Base-by-base conservation (phyloP, 2,329 filamentous ascomycete genomes). In the Pseudogymnoascus sp. region DNA sequence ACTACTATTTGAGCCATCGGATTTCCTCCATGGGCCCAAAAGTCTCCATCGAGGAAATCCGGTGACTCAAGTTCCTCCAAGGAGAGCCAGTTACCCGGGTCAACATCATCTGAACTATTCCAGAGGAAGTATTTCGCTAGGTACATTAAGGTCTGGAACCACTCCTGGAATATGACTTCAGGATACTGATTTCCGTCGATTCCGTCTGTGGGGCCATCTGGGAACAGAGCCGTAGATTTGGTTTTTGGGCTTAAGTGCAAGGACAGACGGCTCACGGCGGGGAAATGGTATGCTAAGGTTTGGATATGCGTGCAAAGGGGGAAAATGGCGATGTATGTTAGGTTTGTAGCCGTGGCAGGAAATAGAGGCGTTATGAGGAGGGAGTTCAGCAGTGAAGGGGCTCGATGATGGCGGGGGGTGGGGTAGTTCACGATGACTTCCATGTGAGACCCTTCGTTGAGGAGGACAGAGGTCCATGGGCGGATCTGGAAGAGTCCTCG, bases 401-500 rank as follows among this genome's bases (percentile, higher is more conserved):
- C 69, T 33, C 87, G 80, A 1, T 79, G 76, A 47, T 84, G 83
- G 36, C 85, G 76, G 68, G 87, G 89, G 73, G 86, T 90, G 67
- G 90, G 85, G 70, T 90, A 88, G 3, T 82, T 85, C 58, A 81
- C 80, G 73, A 90, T 92, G 5, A 84, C 86, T 62, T 80, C 80
- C n/a, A 88, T 80, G 4, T 84, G 90, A 0, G 87, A 90, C 7
- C 88, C 87, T 74, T 93, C 89, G 70, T 92, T 92, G 65, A 91
- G 81, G 1, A 82, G 75, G 0, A 91, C 68, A 15, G 81, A 79
- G 0, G 77, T 79, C 89, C 89, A 92, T 1, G 81, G 80, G 20
- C 67, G 66, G 36, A 68, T 61, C 11, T 65, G 47, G 37, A 70
- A 68, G 1, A 71, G 36, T 7, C 43, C 43, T n/a, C 28, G 12